Base-by-base conservation (phyloP, 139 green algal species). In the Micromonas commoda region DNA sequence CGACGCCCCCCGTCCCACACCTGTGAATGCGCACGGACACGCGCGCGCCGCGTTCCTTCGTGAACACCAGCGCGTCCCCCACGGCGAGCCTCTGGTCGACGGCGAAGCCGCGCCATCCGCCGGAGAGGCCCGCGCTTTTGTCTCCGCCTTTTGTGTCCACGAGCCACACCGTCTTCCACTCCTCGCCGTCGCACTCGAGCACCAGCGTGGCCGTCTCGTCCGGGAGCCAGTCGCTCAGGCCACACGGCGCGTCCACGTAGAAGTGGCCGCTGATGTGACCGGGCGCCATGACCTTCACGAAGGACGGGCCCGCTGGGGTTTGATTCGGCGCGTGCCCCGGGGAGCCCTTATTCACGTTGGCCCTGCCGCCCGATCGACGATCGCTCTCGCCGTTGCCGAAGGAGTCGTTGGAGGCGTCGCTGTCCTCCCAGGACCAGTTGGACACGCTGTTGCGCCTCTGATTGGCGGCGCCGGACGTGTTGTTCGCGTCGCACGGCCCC, bases 271-370 rank as follows among this genome's bases (percentile, higher is more conserved):
- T 16, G 32, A 78, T 45, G 26, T 74, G 32, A 5, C 9, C 19
- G 4, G 71, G 71, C 6, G 77, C 51, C 71, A 78, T 78, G 31
- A 78, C 4, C 35, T 78, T 78, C n/a, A 75, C n/a, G 45, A 78
- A 78, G 13, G 34, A 6, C 4, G 71, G 71, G 45, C 63, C 63
- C 45, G 45, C 9, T 16, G 45, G 45, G 45, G 45, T 23, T 16
- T 16, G 16, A 9, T 57, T 9, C 45, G 45, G 45, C 9, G 45
- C 45, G 45, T 16, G 45, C 45, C 16, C n/a, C n/a, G n/a, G n/a
- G n/a, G n/a, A n/a, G n/a, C n/a, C n/a, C n/a, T n/a, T n/a, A n/a
- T n/a, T n/a, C n/a, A n/a, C n/a, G n/a, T n/a, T n/a, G n/a, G n/a
- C n/a, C n/a, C n/a, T n/a, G n/a, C n/a, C n/a, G n/a, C n/a, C n/a